phyloP scores from a whole-genome alignment of 2,329 filamentous ascomycete genomes.

The Pseudogymnoascus sp. region DNA sequence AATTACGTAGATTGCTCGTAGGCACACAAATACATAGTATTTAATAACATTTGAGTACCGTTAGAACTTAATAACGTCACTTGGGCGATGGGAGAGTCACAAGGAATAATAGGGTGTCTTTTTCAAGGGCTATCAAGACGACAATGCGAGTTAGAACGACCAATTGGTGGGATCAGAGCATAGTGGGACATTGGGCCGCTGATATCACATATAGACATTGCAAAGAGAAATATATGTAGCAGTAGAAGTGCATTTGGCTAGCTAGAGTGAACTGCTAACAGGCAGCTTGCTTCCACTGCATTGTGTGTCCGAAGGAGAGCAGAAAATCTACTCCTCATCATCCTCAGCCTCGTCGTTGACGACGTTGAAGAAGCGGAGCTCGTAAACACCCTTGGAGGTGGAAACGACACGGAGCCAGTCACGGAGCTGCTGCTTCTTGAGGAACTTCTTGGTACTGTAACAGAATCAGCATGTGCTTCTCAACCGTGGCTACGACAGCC shows the following conservation, averaged over 20 bases:
- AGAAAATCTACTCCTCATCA: conserved; percentile 81
- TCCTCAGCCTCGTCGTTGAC: conserved; percentile 97
- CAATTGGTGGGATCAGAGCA: not conserved
- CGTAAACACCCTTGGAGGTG: conserved; percentile 96
- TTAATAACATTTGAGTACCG: not conserved
- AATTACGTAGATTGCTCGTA: not conserved
- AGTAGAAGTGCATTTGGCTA: conserved; percentile 3
- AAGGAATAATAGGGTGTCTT: not conserved
- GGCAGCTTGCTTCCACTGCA: conserved; percentile 2
- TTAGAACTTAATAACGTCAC: not conserved
- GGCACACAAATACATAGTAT: not conserved
- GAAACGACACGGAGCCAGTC: conserved; percentile 99
- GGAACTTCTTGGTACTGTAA: conserved; percentile 96
- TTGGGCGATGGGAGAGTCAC: not conserved
- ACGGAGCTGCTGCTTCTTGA: conserved; percentile 99
- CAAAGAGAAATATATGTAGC: not conserved
- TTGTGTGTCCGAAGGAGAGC: conserved; percentile 6
- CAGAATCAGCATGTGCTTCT: conserved; percentile 19
- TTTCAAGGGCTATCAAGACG: not conserved
- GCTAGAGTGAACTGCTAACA: conserved; percentile 10
- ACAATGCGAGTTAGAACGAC: not conserved
- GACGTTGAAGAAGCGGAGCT: conserved; percentile 99
- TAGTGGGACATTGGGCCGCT: no score
- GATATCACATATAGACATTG: not conserved
- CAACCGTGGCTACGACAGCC: not conserved